Conservation (phyloP, 1,139 yeast species). For the Meyerozyma smithsonii region DNA sequence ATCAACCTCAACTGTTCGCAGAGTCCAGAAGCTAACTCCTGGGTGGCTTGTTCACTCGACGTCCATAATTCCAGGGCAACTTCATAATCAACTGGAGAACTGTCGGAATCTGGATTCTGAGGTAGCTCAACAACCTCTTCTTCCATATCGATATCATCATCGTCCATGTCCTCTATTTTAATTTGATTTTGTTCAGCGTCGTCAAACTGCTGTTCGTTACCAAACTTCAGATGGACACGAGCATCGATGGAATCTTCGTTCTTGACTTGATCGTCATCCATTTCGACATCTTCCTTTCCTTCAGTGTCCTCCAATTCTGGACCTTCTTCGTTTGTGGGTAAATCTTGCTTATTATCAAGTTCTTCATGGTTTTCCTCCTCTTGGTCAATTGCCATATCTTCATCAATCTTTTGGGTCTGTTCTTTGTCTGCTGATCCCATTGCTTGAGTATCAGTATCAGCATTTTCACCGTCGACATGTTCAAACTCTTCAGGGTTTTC, state of each 20-base stretch:
- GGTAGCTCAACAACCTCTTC: constrained; percentile 11
- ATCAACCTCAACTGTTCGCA: constrained; percentile 92
- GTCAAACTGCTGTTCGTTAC: neutral
- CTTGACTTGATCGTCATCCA: constrained; percentile 14
- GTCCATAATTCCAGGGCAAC: constrained; percentile 80
- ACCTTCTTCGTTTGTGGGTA: neutral
- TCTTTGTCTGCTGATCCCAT: constrained; percentile 86
- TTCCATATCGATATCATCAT: constrained; percentile 13
- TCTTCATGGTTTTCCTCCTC: constrained; percentile 33
- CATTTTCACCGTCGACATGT: constrained; percentile 81
- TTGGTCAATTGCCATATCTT: constrained; percentile 83
- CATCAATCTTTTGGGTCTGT: constrained; percentile 72
- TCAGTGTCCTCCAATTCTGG: constrained; percentile 9
- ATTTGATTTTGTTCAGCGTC: constrained; percentile 14
- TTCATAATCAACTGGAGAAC: constrained; percentile 51
- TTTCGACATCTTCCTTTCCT: constrained; percentile 17
- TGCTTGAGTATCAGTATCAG: constrained; percentile 81
- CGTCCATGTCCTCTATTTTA: constrained; percentile 28
- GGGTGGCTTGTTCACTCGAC: constrained; percentile 74
- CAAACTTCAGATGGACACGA: constrained; percentile 10
- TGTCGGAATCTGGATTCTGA: constrained; percentile 5
- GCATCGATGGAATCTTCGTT: constrained; percentile 17
- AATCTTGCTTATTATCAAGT: constrained; percentile 15
- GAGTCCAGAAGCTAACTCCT: constrained; percentile 79
- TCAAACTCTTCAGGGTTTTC: constrained; percentile 85